phyloP scores from a whole-genome alignment of 2,329 filamentous ascomycete genomes.

The Hypomyces rosellus region DNA sequence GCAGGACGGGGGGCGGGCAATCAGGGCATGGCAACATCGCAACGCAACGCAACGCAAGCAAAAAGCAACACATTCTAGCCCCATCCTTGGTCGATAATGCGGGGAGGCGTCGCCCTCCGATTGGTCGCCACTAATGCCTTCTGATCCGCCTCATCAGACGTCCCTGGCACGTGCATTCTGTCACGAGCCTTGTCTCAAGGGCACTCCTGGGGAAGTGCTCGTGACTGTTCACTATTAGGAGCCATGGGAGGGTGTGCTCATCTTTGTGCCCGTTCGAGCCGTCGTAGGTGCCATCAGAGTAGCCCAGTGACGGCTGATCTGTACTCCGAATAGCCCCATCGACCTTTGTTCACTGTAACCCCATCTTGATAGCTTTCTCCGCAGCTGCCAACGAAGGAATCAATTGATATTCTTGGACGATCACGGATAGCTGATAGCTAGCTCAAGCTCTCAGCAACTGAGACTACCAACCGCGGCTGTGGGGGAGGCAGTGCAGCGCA shows the following conservation, averaged over 20 bases:
- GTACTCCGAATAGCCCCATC: not conserved
- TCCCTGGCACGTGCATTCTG: conserved; percentile 11
- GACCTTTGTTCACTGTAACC: not conserved
- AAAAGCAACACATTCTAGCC: not conserved
- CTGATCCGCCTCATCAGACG: conserved; percentile 9
- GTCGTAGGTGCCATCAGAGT: not conserved
- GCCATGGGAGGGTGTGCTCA: no score
- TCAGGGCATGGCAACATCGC: no score
- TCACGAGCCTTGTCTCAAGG: conserved; percentile 8
- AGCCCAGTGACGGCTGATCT: not conserved
- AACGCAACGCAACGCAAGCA: no score
- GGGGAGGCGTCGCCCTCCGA: conserved; percentile 8
- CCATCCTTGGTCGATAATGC: conserved; percentile 10
- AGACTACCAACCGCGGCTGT: not conserved
- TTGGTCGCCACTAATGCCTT: conserved; percentile 5
- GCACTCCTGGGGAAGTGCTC: conserved; percentile 6
- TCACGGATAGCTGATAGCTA: no score
- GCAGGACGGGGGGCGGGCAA: no score
- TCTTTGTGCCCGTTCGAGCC: no score
- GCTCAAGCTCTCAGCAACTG: no score
- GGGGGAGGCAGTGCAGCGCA: not conserved
- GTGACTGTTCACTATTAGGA: not conserved
- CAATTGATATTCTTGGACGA: no score
- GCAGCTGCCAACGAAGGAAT: no score
- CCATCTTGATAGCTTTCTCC: no score